Evolutionary conservation across 306 rosid genomes (phyloP), one percentile per base, ranked within the genome.

Genomic region (Cicer cuneatum): DNA sequence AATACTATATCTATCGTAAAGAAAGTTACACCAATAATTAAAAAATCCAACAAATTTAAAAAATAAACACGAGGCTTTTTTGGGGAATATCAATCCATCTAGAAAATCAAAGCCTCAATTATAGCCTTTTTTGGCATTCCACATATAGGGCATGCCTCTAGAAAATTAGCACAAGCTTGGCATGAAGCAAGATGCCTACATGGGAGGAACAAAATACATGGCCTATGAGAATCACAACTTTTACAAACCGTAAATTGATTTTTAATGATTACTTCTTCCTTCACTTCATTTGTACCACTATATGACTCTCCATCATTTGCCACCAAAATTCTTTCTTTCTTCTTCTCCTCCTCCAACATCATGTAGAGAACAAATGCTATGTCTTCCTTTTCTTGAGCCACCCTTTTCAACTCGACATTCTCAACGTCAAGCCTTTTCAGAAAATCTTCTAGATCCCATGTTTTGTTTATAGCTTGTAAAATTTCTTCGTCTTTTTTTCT

Each of bases 71-170:
- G 35, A 29, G 5, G 35, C 35, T 29, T 29, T 29, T 29, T 2
- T 5, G 35, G 35, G 35, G 35, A 29, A 29, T 29, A 29, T 29
- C 5, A 2, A 29, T 29, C 3, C 5, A 29, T 29, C 33, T 29
- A 29, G 33, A 29, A 29, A 29, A 29, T 29, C 33, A 29, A 29
- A 29, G 33, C 33, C 85, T 93, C 93, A 58, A 93, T 88, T 66
- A 83, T 83, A 40, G 89, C 87, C 65, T 86, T 93, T 90, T 89
- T 93, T 41, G 80, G 83, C 80, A 78, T 67, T 53, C 39, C 42
- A 75, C 98, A 93, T 10, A 91, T 87, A 5, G 98, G 98, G 74
- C 98, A 93, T 58, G 82, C 81, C 80, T 89, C 83, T 47, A 93
- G 82, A 38, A 72, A 63, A 13, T 84, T 10, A 66, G 89, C 93